Evolutionary conservation across 116 monocot species (phyloP).

Genomic region (Iris pallida): DNA sequence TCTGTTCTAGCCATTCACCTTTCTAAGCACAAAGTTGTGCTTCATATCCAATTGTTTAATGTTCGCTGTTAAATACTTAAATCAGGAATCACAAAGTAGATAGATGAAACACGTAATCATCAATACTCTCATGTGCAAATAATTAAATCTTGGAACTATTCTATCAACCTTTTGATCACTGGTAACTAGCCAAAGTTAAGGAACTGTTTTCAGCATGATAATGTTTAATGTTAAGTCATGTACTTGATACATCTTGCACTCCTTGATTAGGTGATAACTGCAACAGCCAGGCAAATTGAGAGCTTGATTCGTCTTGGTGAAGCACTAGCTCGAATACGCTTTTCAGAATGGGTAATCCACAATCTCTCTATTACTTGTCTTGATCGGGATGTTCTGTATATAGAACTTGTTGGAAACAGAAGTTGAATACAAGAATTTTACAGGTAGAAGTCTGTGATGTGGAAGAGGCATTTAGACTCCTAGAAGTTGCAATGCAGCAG

Average conservation of each 20-base stretch:
- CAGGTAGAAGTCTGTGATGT: conserved; percentile 85
- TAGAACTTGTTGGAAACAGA: neutral
- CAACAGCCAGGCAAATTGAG: conserved; percentile 94
- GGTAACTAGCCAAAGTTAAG: too few species aligned
- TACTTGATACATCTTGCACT: neutral
- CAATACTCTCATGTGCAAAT: neutral
- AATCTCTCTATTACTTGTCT: neutral
- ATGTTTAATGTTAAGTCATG: neutral
- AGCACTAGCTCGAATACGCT: conserved; percentile 85
- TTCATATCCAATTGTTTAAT: too few species aligned
- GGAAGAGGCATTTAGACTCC: conserved; percentile 77
- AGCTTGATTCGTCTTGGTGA: conserved; percentile 95
- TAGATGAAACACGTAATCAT: neutral
- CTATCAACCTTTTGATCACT: too few species aligned
- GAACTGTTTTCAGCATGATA: too few species aligned
- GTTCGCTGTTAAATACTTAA: too few species aligned
- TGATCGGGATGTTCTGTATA: neutral
- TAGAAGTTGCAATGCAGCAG: conserved; percentile 97
- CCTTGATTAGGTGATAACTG: conserved; percentile 66
- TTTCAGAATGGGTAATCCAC: conserved; percentile 65
- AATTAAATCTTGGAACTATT: too few species aligned
- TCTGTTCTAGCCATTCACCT: too few species aligned
- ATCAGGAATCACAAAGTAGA: too few species aligned
- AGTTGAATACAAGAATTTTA: neutral
- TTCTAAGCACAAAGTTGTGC: too few species aligned